Percentiles rank a stretch among this genome's conserved stretches.
These are phyloP conservation scores for Clitocybe nebularis DNA, from an alignment of 1,284 basidiomycete genomes.

Conservation along the genomic window DNA sequence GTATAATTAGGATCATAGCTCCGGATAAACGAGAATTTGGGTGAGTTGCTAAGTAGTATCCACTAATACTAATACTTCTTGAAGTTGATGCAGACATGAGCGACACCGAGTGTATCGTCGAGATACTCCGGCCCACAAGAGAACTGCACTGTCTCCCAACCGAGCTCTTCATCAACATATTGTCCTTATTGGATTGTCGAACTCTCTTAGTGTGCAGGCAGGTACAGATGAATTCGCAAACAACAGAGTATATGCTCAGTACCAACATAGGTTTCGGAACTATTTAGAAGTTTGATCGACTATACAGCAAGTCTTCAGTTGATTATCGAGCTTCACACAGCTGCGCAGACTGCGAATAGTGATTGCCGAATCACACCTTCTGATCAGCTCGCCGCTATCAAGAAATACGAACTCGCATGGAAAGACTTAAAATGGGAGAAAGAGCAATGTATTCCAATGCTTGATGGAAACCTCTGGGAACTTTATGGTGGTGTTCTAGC, in stretches of 20 bases:
- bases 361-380: constrained; percentile 24
- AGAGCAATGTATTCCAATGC: constrained; percentile 35
- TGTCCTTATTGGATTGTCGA: constrained; percentile 29
- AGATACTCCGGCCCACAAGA: no score
- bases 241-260: no score
- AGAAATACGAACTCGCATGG: constrained; percentile 46
- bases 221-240: no score
- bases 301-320: constrained; percentile 42
- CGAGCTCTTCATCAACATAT: constrained; percentile 31
- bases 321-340: constrained; percentile 46
- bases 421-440: constrained; percentile 35
- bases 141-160: constrained; percentile 18
- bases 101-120: no score
- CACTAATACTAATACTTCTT: no score
- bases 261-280: constrained; percentile 47
- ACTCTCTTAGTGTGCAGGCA: constrained; percentile 36
- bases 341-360: constrained; percentile 44
- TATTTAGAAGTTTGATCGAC: constrained; percentile 35
- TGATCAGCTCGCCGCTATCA: constrained; percentile 39
- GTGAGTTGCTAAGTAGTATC: no score
- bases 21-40: no score
- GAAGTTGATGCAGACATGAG: no score
- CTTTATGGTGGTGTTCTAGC: constrained; percentile 58
- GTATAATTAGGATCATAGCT: no score
- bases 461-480: constrained; percentile 45